Base-by-base conservation (phyloP, 768 basidiomycete genomes). In the Lentinula sp. region DNA sequence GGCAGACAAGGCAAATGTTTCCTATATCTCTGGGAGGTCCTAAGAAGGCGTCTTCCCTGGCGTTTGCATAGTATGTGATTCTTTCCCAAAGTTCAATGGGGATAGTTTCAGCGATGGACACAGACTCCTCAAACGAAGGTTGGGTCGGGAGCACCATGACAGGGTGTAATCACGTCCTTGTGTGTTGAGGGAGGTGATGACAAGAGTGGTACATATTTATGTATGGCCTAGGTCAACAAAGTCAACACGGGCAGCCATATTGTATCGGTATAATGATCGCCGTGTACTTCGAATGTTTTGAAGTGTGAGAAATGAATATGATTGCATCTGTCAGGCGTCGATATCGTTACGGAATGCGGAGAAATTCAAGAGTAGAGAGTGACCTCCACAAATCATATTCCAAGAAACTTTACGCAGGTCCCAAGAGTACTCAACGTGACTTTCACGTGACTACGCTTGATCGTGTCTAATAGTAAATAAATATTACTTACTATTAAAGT, bases 1-100 rank as follows among this genome's bases (percentile, higher is more conserved):
- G 72, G 51, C 72, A 81, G 36, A 77, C 72, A 59, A 77, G 74
- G 49, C 74, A 68, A 12, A 84, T 69, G 16, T 73, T 60, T 33
- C 67, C 57, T 56, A 85, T 68, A 33, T 70, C 70, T 5, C 61
- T 57, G 3, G 82, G 83, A 1, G 83, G 83, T 0, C 82, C 82
- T 0, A 74, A 67, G 61, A 78, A 73, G 0, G 73, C 71, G 58
- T 69, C 69, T 13, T 66, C 51, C 7, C 67, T 66, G 5, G 72
- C 70, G 2, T 73, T 70, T 32, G 75, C 63, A 66, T 77, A 71
- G 61, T 75, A 76, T 2, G 77, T 80, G 49, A 85, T 76, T 53
- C 71, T 69, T 66, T 81, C 76, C 72, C 73, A 72, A 52, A 74
- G 65, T 46, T 74, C 71, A 13, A 62, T 56, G 1, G 75, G 62